A percentile compares a stretch with the other conserved stretches of the same genome.
Conservation (phyloP, 192 early-diverging fungal species). For the Coemansia sp. region DNA sequence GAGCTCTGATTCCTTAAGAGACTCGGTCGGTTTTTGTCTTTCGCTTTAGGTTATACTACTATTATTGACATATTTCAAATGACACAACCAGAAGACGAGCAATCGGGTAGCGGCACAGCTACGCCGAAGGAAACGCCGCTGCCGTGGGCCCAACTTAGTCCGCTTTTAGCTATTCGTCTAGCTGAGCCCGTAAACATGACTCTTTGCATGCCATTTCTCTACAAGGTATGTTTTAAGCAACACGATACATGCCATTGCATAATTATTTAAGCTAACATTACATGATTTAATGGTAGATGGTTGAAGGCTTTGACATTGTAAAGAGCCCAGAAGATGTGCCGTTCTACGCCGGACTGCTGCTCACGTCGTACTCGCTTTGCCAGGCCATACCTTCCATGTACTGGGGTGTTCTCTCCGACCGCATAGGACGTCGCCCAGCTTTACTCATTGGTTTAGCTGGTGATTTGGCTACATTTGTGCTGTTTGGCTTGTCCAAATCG, state of each 20-base stretch:
- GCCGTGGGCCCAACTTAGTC: slow-evolving; percentile 28
- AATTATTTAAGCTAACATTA: neutral
- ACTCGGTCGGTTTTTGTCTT: neutral
- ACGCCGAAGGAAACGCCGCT: slow-evolving; percentile 13
- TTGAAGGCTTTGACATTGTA: slow-evolving; percentile 48
- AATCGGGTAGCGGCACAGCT: no score
- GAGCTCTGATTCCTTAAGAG: no score
- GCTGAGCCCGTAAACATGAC: slow-evolving; percentile 71
- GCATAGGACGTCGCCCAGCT: slow-evolving; percentile 73
- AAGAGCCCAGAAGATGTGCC: slow-evolving; percentile 72
- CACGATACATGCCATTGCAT: neutral
- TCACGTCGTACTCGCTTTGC: slow-evolving; percentile 52
- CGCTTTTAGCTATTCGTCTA: slow-evolving; percentile 28
- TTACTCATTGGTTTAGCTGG: slow-evolving; percentile 73
- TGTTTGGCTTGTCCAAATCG: slow-evolving; percentile 71
- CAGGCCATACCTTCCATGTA: slow-evolving; percentile 53
- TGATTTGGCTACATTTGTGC: slow-evolving; percentile 60
- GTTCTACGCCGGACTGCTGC: slow-evolving; percentile 61
- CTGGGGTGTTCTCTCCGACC: slow-evolving; percentile 74
- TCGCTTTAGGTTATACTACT: no score
- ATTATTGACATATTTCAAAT: no score
- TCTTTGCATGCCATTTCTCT: slow-evolving; percentile 61
- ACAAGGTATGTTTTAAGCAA: slow-evolving; percentile 6
- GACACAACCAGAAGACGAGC: no score
- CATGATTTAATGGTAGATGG: slow-evolving; percentile 7